A percentile compares a stretch with the other conserved stretches of the same genome.
These are phyloP conservation scores for Suillus subaureus DNA, from an alignment of 768 basidiomycete genomes.

Conservation along the genomic window DNA sequence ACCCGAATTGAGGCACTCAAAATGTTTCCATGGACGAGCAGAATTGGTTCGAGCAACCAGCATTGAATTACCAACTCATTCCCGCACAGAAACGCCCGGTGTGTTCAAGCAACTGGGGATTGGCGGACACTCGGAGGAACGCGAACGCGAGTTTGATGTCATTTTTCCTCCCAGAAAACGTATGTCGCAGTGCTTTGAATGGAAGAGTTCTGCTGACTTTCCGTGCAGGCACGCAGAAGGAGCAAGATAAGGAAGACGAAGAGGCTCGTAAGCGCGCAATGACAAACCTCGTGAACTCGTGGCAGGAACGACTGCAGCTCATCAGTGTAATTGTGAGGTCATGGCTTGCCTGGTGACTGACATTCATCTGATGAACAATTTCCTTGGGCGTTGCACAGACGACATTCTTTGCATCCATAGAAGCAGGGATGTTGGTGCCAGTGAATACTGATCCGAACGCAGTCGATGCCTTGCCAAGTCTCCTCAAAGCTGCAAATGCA, in stretches of 20 bases:
- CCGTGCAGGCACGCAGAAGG: conserved; percentile 44
- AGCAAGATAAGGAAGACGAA: conserved; percentile 53
- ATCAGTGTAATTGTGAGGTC: conserved; percentile 58
- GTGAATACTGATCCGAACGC: conserved; percentile 35
- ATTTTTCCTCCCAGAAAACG: conserved; percentile 17
- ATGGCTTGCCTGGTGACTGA: neutral
- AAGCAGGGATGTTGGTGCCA: conserved; percentile 50
- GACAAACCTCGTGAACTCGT: conserved; percentile 56
- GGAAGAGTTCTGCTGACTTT: neutral
- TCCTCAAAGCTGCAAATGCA: conserved; percentile 43
- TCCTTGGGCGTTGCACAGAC: conserved; percentile 38
- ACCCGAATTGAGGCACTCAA: neutral
- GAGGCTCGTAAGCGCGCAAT: conserved; percentile 45
- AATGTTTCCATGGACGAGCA: neutral
- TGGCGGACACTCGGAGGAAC: conserved; percentile 11
- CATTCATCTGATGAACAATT: neutral
- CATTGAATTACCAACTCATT: neutral
- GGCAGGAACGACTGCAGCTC: conserved; percentile 64
- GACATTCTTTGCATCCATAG: conserved; percentile 63
- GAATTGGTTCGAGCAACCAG: conserved; percentile 4
- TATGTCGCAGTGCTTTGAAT: conserved; percentile 13
- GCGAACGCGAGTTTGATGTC: conserved; percentile 19
- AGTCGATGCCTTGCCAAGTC: conserved; percentile 5
- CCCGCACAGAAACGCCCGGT: conserved; percentile 20
- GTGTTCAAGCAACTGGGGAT: conserved; percentile 29